Base-by-base conservation (phyloP, 73 alveolate genomes). In the Paramecium pentaurelia region DNA sequence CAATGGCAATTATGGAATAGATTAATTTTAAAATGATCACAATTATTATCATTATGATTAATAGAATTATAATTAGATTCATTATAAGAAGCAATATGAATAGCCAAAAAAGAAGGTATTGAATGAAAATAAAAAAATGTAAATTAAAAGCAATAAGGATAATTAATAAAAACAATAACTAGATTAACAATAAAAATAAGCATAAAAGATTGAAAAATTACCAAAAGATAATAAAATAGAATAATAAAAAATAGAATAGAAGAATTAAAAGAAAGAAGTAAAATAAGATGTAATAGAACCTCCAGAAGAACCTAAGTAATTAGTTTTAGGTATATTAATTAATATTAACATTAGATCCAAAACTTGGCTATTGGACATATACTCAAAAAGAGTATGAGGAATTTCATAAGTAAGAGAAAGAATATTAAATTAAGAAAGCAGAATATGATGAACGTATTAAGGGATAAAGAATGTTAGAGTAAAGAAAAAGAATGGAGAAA, bases 331-430 rank as follows among this genome's bases (percentile, higher is more conserved):
- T 75, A 38, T 36, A 12, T 14, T 12, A 36, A 36, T 75, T 3
- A 1, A n/a, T 3, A 64, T 28, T 75, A 11, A 10, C 1, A 18
- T 20, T 47, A 80, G 91, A 80, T 44, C 75, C 71, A 25, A 80
- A 80, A 20, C 58, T 45, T 47, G 91, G 91, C 4, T 80, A 44
- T 45, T 80, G 91, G 91, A 80, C 91, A 0, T 80, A 80, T 14
- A 80, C 77, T 45, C 20, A 32, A 27, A 44, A 80, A 47, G 45
- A 80, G 58, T 20, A 44, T 32, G 37, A 27, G 10, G 73, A 20
- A 49, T 80, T 45, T 49, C 18, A 80, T 22, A 25, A 80, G 14
- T 6, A 80, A 28, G 47, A 14, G 3, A 18, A 40, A 80, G 44
- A 80, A 80, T 42, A 27, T 80, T 6, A 32, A 64, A 6, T n/a